Base-by-base conservation (phyloP, 2,329 filamentous ascomycete species). In the Phaeosphaeriaceae sp. region DNA sequence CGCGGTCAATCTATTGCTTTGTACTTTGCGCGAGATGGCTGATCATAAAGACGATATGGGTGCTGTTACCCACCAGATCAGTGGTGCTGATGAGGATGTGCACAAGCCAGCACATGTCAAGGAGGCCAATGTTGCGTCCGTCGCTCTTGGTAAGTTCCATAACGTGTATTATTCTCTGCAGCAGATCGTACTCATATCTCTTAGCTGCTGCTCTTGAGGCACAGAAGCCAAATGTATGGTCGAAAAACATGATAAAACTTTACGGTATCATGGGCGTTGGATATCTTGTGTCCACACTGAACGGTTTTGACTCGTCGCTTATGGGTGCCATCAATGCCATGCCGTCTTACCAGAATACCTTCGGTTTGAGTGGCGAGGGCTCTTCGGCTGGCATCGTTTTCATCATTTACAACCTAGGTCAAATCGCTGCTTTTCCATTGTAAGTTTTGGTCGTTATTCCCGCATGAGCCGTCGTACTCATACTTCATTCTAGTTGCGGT, bases 271-370 rank as follows among this genome's bases (percentile, higher is more conserved):
- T 76, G 71, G 71, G 66, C 51, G 62, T 77, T 26, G 72, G 72
- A 1, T 77, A 76, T 50, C 69, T 76, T 10, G 71, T 76, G 23
- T 75, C 72, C 11, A 76, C 73, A 6, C 66, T 76, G 58, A 76
- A 76, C 60, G 73, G 72, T 6, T 76, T 74, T 58, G 77, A 79
- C 50, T 73, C 69, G 4, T 76, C 72, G 8, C 67, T 79, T 28
- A 79, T 79, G 77, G 79, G 79, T n/a, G 78, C 81, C 5, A 84
- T 87, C 60, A 85, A 86, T 59, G 83, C 83, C 49, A 85, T 86
- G 80, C 51, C 77, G 0, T 72, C 79, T 1, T 87, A 85, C 65
- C 84, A 85, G 55, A 59, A 73, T 0, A 83, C 80, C 3, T 86
- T 86, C 56, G 79, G 73, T 0, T 71, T 86, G n/a, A 73, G 73